Evolutionary conservation across 225 moss, liverwort and hornwort genomes (phyloP).

Genomic region (Rhytidiadelphus loreus): DNA sequence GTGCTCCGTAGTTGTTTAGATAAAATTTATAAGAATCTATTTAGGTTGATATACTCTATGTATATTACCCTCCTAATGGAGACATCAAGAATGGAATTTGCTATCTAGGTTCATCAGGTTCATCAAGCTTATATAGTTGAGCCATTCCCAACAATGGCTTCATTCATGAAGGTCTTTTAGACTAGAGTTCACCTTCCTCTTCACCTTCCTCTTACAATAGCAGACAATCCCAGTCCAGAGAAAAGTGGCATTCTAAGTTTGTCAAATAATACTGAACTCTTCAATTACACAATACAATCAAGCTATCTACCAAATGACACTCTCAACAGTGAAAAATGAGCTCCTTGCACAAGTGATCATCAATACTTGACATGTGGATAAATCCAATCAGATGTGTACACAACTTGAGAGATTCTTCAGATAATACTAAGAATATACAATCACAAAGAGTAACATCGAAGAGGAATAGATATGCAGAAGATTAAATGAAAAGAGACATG

Average conservation of each 20-base stretch:
- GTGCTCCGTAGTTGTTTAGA: background rate
- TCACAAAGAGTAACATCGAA: background rate
- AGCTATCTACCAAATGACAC: background rate
- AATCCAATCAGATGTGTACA: background rate
- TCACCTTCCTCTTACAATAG: too few species aligned
- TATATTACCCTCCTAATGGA: rapidly evolving
- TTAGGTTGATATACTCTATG: background rate
- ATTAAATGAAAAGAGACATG: background rate
- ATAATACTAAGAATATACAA: background rate
- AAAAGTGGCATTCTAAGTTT: background rate
- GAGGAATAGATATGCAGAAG: too few species aligned
- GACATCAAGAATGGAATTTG: background rate
- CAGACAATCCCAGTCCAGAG: background rate
- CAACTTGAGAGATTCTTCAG: background rate
- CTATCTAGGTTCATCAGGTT: background rate
- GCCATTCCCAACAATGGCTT: background rate
- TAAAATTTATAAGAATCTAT: background rate
- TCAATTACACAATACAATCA: background rate
- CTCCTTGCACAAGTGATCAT: too few species aligned
- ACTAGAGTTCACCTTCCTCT: too few species aligned
- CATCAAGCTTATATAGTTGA: too few species aligned
- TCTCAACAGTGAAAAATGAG: background rate
- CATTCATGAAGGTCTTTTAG: background rate
- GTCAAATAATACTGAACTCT: background rate
- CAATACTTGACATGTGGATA: background rate